phyloP scores from a whole-genome alignment of 1,284 basidiomycete species.

The Ganoderma lucidum region DNA sequence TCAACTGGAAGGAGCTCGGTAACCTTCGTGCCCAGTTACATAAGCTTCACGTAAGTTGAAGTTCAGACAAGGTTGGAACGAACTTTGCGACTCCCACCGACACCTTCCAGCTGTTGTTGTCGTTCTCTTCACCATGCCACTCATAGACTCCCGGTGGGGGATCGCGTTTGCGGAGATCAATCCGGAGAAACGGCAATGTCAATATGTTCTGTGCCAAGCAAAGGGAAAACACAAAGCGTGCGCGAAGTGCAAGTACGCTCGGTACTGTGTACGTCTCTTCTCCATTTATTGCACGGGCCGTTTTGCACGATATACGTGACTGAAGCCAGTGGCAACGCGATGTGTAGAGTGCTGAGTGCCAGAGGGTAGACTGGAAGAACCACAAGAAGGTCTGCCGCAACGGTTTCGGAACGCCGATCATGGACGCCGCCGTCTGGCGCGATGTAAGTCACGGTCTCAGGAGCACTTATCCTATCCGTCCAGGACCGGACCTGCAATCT shows the following conservation, averaged over 20 bases:
- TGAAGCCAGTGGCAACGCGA: background rate
- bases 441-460: too few relatives aligned
- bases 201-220: conserved; percentile 1
- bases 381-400: conserved; percentile 1
- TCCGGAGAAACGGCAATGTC: background rate
- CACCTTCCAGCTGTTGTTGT: background rate
- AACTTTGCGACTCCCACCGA: background rate
- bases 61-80: background rate
- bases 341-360: conserved; percentile 2
- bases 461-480: background rate
- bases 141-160: background rate
- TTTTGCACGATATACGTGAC: background rate
- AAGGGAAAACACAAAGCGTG: background rate
- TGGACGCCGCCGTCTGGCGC: background rate
- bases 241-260: background rate
- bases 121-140: background rate
- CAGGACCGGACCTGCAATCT: background rate
- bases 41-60: background rate
- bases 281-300: background rate
- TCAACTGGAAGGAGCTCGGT: background rate
- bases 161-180: background rate
- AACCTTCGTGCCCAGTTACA: background rate
- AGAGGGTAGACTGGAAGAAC: background rate
- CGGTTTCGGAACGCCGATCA: background rate
- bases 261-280: background rate